Evolutionary conservation across 2,329 filamentous ascomycete genomes (phyloP), one percentile per base, ranked within the genome.

Genomic region (Calonectria pseudoreteaudii): DNA sequence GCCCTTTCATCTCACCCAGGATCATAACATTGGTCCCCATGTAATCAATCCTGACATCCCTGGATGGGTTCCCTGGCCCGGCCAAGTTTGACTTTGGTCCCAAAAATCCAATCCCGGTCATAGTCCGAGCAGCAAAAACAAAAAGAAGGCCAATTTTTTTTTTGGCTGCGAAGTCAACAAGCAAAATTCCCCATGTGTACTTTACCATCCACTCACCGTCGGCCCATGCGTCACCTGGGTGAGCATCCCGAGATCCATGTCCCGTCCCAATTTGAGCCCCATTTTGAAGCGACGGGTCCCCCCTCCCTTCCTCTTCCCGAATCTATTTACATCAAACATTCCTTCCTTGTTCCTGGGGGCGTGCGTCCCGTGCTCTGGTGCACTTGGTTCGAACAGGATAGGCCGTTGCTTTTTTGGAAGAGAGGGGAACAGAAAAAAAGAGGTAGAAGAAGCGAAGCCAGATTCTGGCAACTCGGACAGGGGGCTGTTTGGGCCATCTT

Each of bases 261-360:
- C 60, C 60, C 23, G 60, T 65, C 60, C 50, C 26, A 30, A 31
- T 36, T 62, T 38, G 56, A 62, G 56, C 56, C 56, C 56, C 56
- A 62, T 38, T 38, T 26, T 4, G 56, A 23, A 41, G 34, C 23
- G 8, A 30, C 56, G 34, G 60, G n/a, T 28, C 38, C 41, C 60
- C 41, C 60, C 41, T 47, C 41, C 41, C 20, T 41, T 20, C 8
- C 41, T 47, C 44, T 47, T 47, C 44, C 44, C 60, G n/a, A 65
- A 65, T 65, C 60, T 47, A 65, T 65, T 49, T 31, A 44, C 60
- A 65, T 65, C 56, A 62, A 62, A 62, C 56, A 65, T 65, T 65
- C 38, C 60, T 65, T 65, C 60, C 56, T 62, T 62, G 56, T 18
- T 28, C 23, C 9, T 10, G 7, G 16, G 56, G 36, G 34, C 56